Percentiles rank a stretch among this genome's conserved stretches.
Evolutionary conservation across 2,329 filamentous ascomycete genomes (phyloP).

Genomic region (Cladosporium austrohemisphaericum): DNA sequence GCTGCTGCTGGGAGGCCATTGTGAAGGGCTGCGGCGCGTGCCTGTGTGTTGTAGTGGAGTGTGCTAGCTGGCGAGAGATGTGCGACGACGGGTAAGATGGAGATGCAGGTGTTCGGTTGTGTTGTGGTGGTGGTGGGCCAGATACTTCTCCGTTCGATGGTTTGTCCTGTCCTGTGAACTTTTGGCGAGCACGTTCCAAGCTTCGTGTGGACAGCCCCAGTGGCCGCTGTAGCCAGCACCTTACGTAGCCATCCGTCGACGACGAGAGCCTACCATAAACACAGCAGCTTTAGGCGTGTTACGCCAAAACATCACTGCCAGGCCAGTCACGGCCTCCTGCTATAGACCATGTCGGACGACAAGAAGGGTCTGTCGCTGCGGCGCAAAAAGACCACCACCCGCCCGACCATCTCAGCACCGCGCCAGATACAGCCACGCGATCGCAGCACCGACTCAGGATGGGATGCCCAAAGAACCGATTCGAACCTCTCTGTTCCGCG

Average conservation of each 20-base stretch:
- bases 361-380: conserved; percentile 53
- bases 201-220: too few species aligned
- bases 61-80: neutral
- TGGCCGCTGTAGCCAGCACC: too few species aligned
- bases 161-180: neutral
- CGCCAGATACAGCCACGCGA: conserved; percentile 46
- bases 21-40: neutral
- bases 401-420: conserved; percentile 58
- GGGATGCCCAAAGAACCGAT: conserved; percentile 16
- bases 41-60: neutral
- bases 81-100: conserved; percentile 11
- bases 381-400: conserved; percentile 56
- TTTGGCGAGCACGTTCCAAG: conserved; percentile 12
- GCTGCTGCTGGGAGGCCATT: conserved; percentile 34
- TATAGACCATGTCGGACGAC: conserved; percentile 45
- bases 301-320: too few species aligned
- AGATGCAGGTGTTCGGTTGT: neutral
- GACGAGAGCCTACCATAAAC: too few species aligned
- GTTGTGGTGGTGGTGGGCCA: neutral
- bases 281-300: too few species aligned
- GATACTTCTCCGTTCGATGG: conserved; percentile 4
- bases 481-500: conserved; percentile 16
- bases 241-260: too few species aligned
- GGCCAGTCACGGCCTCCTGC: too few species aligned
- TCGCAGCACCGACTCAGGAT: conserved; percentile 17